These are phyloP conservation scores for Aurantiochytrium sp. DNA, from an alignment of 108 stramenopile species.

Conservation along the genomic window DNA sequence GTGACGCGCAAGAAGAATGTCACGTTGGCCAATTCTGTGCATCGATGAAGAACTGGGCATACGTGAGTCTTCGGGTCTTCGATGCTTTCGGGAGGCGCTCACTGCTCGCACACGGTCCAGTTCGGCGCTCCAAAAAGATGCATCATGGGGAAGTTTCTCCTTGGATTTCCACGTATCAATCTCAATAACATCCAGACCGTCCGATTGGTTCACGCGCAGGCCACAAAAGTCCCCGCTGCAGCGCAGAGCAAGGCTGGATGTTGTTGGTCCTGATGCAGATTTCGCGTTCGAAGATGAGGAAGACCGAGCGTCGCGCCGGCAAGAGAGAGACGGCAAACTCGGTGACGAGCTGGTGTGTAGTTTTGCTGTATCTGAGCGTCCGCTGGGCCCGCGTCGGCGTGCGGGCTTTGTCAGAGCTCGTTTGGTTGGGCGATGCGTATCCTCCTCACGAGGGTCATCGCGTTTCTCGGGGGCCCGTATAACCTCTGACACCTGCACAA, in stretches of 20 bases:
- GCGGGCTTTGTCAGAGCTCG: background rate
- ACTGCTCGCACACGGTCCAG: background rate
- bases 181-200: background rate
- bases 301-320: too few relatives aligned
- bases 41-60: background rate
- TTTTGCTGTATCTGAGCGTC: too few relatives aligned
- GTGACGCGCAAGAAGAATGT: background rate
- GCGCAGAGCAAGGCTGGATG: background rate
- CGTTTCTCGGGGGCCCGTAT: background rate
- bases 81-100: background rate
- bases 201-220: background rate
- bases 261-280: background rate
- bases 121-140: too few relatives aligned
- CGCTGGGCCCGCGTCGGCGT: background rate
- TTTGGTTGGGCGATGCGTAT: background rate
- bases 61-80: background rate
- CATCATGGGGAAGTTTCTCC: too few relatives aligned
- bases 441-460: background rate
- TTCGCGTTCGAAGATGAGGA: too few relatives aligned
- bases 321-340: too few relatives aligned
- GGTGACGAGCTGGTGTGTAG: too few relatives aligned
- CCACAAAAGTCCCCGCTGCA: conserved; percentile 11
- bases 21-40: background rate
- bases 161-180: background rate
- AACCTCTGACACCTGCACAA: background rate